Base-by-base conservation (phyloP, 2,329 filamentous ascomycete genomes). In the Albophoma yamanashiensis region DNA sequence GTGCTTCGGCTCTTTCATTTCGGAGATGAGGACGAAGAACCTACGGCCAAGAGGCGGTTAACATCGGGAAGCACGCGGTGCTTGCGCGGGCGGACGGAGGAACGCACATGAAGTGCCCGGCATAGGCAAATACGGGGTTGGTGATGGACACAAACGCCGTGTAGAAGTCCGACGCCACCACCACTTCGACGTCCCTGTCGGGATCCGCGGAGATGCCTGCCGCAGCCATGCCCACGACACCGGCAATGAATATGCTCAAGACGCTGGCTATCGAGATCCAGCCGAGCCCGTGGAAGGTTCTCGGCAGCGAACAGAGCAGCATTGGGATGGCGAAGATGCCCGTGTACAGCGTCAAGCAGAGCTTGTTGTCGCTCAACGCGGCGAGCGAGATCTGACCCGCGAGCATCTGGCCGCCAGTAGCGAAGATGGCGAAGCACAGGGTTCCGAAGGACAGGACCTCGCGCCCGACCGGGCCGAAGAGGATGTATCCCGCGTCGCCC, bases 41-140 rank as follows among this genome's bases (percentile, higher is more conserved):
- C 64, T 65, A 58, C n/a, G 38, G 20, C 34, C 47, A 12, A 34
- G 15, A 8, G 15, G n/a, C 25, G 8, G 17, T 52, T n/a, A 52
- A 6, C 17, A 34, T 34, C 27, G 17, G 12, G 15, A 31, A 31
- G 27, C 27, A 31, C 27, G 27, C 27, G 27, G 27, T 31, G 27
- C 3, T 5, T 5, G 27, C 27, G 45, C 14, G 5, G 5, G 15
- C 14, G 47, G 25, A 11, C 36, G 47, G 15, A 25, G 34, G 25
- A 57, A 52, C 60, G 42, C 56, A 65, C 75, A 81, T 79, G 66
- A 81, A 81, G 60, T 81, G 79, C 5, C 78, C 79, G 0, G 79
- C 78, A 65, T 78, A 82, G 0, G 79, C 74, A 61, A 82, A 82
- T 0, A 82, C 79, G 0, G 79, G 79, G 63, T 82, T 82, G 15